Base-by-base conservation (phyloP, 2,329 filamentous ascomycete genomes). In the Venturiaceae sp. region DNA sequence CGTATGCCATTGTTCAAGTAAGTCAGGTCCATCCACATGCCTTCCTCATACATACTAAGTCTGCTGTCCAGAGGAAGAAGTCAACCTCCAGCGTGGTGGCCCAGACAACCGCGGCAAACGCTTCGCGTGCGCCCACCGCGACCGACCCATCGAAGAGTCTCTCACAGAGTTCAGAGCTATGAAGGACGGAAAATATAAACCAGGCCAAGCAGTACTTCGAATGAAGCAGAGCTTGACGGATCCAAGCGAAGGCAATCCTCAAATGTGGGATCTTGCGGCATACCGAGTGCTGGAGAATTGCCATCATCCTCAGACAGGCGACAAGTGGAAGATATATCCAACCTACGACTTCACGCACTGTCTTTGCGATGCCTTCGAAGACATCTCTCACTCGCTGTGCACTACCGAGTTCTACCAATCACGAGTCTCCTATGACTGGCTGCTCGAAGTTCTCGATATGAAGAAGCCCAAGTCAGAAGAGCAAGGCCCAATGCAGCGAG, bases 201-300 rank as follows among this genome's bases (percentile, higher is more conserved):
- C 90, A 1, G 84, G 85, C 66, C 86, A 90, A 70, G 92, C 90
- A 1, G 88, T 90, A 66, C 77, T 97, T 57, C 85, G 92, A 61
- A 96, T 97, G 92, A 95, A 95, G 77, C 90, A 95, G 78, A 89
- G 90, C 62, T 66, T 85, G 59, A 68, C 68, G 2, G 72, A 74
- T 46, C 69, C 69, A n/a, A 82, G 83, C 55, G 86, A 87, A 65
- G 86, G 87, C 32, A 96, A 96, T 70, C 91, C 92, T 6, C 90
- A 95, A 73, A 92, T 96, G 88, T 96, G 92, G 92, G 92, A 97
- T 77, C 75, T 96, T 57, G 88, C 89, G 1, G 92, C 92, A 16
- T 97, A 96, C 73, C 84, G 92, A 61, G 86, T 97, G 58, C 80
- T 90, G 61, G 82, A 87, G 66, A 84, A 88, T 65, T 77, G 77